A percentile compares a stretch with the other conserved stretches of the same genome.
Evolutionary conservation across 192 early-diverging fungal species (phyloP).

Genomic region (Irineochytrium annulatum): DNA sequence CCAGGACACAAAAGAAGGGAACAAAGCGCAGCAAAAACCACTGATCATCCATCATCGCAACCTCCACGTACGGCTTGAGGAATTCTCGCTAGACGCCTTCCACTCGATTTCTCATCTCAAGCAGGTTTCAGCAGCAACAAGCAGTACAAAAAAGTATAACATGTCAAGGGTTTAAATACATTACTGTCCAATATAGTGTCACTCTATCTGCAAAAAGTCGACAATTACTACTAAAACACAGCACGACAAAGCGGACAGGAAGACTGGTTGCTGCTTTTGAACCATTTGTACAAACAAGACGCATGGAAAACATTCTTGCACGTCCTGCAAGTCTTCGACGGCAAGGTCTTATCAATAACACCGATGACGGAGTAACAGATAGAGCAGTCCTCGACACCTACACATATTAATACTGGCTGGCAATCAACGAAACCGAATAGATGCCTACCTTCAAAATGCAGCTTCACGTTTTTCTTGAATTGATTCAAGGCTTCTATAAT

Average conservation of each 20-base stretch:
- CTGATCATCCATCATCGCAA: too few relatives aligned
- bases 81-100: too few relatives aligned
- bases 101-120: too few relatives aligned
- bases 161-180: too few relatives aligned
- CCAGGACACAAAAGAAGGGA: too few relatives aligned
- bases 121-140: too few relatives aligned
- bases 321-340: conserved; percentile 83
- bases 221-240: conserved; percentile 29
- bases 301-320: conserved; percentile 96
- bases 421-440: conserved; percentile 87
- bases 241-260: conserved; percentile 68
- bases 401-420: neutral
- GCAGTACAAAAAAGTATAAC: too few relatives aligned
- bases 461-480: conserved; percentile 78
- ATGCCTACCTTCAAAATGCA: conserved; percentile 91
- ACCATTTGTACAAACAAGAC: conserved; percentile 90
- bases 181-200: too few relatives aligned
- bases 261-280: conserved; percentile 63
- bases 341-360: conserved; percentile 77
- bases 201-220: too few relatives aligned
- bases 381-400: neutral
- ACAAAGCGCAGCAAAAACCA: too few relatives aligned
- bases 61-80: too few relatives aligned
- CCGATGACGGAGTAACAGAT: conserved; percentile 84
- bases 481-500: conserved; percentile 74